A percentile compares a stretch with the other conserved stretches of the same genome.
Conservation (phyloP, 1,284 basidiomycete species). For the Porphyrellus sp. region DNA sequence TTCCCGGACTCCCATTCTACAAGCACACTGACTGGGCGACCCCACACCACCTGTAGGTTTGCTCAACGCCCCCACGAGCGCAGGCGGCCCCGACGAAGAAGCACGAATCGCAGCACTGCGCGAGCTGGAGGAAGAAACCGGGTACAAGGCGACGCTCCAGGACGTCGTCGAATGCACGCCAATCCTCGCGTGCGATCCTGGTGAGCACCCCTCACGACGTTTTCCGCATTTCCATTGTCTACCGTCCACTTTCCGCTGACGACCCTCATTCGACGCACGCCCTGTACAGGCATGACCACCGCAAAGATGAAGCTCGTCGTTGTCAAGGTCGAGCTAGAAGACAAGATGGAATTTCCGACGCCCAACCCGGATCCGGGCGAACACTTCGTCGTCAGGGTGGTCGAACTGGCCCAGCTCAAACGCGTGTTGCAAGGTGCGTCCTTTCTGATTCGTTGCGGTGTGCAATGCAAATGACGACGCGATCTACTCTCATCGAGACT, state of each 20-base stretch:
- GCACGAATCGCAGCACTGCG: constrained; percentile 76
- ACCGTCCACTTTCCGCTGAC: not conserved
- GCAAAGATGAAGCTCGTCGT: constrained; percentile 78
- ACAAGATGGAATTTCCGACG: constrained; percentile 55
- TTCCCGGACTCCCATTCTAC: not conserved
- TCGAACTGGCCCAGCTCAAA: constrained; percentile 64
- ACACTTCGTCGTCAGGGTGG: constrained; percentile 71
- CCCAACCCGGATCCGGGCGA: constrained; percentile 79
- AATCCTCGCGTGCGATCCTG: constrained; percentile 73
- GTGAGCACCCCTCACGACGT: constrained; percentile 25
- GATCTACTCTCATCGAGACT: constrained; percentile 46
- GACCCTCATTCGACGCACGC: not conserved
- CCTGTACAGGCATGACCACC: constrained; percentile 74
- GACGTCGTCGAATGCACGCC: constrained; percentile 65
- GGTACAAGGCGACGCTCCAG: constrained; percentile 59
- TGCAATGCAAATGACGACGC: not conserved
- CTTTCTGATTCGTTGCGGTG: not conserved
- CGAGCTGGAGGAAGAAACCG: constrained; percentile 90
- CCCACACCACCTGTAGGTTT: constrained; percentile 56
- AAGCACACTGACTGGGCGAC: not conserved
- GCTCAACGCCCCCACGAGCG: constrained; percentile 60
- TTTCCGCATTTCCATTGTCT: too few relatives aligned
- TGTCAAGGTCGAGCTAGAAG: constrained; percentile 60
- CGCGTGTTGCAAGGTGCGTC: constrained; percentile 61
- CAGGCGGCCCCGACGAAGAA: constrained; percentile 47